A percentile compares a stretch with the other conserved stretches of the same genome.
phyloP scores from a whole-genome alignment of 352 stramenopile genomes.

The Pythium plurisporium region DNA sequence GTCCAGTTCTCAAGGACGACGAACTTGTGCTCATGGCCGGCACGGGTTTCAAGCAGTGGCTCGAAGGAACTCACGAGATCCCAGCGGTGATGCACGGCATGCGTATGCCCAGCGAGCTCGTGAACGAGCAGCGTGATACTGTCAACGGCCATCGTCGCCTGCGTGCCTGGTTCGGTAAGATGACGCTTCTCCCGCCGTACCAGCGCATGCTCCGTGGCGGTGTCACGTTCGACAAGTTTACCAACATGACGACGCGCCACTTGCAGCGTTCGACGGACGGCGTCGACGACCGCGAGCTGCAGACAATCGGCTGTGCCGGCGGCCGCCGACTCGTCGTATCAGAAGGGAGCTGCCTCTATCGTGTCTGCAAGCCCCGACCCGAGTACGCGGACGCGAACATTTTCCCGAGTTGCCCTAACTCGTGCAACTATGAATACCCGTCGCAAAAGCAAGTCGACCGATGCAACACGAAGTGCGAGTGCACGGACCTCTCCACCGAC shows the following conservation, averaged over 20 bases:
- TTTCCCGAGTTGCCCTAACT: constrained; percentile 29
- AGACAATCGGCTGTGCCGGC: constrained; percentile 37
- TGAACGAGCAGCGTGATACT: neutral
- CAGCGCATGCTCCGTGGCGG: constrained; percentile 32
- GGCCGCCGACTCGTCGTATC: constrained; percentile 36
- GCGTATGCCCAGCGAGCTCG: constrained; percentile 35
- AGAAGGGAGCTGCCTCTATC: constrained; percentile 33
- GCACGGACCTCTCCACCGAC: constrained; percentile 19
- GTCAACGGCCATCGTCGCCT: constrained; percentile 23
- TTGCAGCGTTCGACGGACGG: constrained; percentile 15
- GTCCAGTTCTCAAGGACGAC: constrained; percentile 45
- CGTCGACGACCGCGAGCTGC: constrained; percentile 24
- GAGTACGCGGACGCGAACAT: constrained; percentile 12
- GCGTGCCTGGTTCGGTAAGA: constrained; percentile 59
- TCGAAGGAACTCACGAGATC: constrained; percentile 36
- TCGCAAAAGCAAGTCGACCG: constrained; percentile 28
- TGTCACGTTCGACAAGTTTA: constrained; percentile 35
- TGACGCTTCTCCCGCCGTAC: constrained; percentile 47
- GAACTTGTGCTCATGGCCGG: constrained; percentile 60
- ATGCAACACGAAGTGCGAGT: constrained; percentile 44
- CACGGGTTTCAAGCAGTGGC: constrained; percentile 37
- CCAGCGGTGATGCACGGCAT: constrained; percentile 59
- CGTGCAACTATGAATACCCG: constrained; percentile 37
- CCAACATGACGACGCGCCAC: constrained; percentile 35
- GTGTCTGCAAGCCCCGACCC: constrained; percentile 30